A percentile compares a stretch with the other conserved stretches of the same genome.
Conservation (phyloP, 2,329 filamentous ascomycete species). For the Aspergillus clavatus region DNA sequence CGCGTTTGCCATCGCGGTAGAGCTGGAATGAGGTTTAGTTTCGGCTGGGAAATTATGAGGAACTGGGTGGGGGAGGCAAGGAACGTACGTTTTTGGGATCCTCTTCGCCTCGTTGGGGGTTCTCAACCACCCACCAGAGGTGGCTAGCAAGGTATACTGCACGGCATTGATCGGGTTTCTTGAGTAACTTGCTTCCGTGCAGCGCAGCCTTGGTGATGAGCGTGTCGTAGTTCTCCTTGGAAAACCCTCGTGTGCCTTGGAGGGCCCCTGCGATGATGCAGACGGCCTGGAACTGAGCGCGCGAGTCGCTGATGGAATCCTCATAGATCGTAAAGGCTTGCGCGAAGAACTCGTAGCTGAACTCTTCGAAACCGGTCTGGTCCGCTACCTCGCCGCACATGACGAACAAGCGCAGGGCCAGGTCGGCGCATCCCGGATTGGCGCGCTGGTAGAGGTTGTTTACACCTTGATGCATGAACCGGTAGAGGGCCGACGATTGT, state of each 20-base stretch:
- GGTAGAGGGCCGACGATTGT: slow-evolving; percentile 78
- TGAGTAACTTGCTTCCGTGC: slow-evolving; percentile 91
- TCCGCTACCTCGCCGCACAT: slow-evolving; percentile 90
- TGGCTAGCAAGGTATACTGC: slow-evolving; percentile 96
- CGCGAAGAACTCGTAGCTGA: slow-evolving; percentile 96
- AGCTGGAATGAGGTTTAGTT: slow-evolving; percentile 52
- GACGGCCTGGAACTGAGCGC: slow-evolving; percentile 96
- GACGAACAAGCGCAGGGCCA: slow-evolving; percentile 84
- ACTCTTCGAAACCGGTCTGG: slow-evolving; percentile 86
- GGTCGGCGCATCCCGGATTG: slow-evolving; percentile 74
- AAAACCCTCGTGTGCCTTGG: slow-evolving; percentile 83
- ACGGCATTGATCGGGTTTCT: slow-evolving; percentile 96
- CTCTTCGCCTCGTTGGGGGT: slow-evolving; percentile 68
- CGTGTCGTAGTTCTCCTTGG: slow-evolving; percentile 97
- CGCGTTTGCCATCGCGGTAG: slow-evolving; percentile 95
- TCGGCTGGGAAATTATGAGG: slow-evolving; percentile 4
- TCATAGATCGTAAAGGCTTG: slow-evolving; percentile 98
- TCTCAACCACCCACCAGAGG: slow-evolving; percentile 94
- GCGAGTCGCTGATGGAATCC: slow-evolving; percentile 89
- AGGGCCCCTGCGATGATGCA: slow-evolving; percentile 87
- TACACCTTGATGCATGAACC: slow-evolving; percentile 87
- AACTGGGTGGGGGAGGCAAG: slow-evolving; percentile 16
- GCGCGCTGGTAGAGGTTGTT: slow-evolving; percentile 85
- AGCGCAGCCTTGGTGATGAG: slow-evolving; percentile 96
- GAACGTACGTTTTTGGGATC: slow-evolving; percentile 70